Evolutionary conservation across 2,329 filamentous ascomycete species (phyloP).

Genomic region (Stemphylium beticola): DNA sequence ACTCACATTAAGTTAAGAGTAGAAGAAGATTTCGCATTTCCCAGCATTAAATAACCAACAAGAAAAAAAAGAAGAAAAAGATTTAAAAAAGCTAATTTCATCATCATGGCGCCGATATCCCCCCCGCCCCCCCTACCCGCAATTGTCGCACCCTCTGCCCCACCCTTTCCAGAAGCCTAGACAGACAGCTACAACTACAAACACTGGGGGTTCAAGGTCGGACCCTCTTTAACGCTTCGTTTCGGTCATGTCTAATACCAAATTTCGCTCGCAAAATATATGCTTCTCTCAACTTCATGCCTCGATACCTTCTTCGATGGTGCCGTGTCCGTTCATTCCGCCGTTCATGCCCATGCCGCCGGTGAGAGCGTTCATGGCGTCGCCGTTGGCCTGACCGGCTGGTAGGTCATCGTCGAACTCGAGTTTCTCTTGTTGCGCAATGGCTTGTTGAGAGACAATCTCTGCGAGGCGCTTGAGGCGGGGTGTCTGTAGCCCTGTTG

Average conservation of each 20-base stretch:
- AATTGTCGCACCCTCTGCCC: not conserved
- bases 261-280: constrained; percentile 16
- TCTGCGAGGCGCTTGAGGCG: constrained; percentile 95
- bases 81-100: not conserved
- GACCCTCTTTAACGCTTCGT: constrained; percentile 7
- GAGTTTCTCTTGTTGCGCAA: constrained; percentile 90
- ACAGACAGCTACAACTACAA: constrained; percentile 10
- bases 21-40: constrained; percentile 4
- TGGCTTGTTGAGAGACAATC: constrained; percentile 95
- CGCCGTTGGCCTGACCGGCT: constrained; percentile 23
- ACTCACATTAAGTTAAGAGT: not conserved
- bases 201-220: constrained; percentile 1
- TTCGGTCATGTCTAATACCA: constrained; percentile 17
- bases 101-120: not conserved
- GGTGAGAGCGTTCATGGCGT: constrained; percentile 28
- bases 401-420: constrained; percentile 55
- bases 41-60: constrained; percentile 17
- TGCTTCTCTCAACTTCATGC: constrained; percentile 16
- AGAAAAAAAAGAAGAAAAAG: not conserved
- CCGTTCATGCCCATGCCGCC: constrained; percentile 22
- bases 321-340: constrained; percentile 23
- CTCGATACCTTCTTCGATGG: constrained; percentile 28
- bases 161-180: constrained; percentile 4
- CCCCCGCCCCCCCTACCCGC: not conserved
- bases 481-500: constrained; percentile 88